Evolutionary conservation across 805 yeast genomes (phyloP), one percentile per base, ranked within the genome.

Genomic region (Candida sakaeoensis): DNA sequence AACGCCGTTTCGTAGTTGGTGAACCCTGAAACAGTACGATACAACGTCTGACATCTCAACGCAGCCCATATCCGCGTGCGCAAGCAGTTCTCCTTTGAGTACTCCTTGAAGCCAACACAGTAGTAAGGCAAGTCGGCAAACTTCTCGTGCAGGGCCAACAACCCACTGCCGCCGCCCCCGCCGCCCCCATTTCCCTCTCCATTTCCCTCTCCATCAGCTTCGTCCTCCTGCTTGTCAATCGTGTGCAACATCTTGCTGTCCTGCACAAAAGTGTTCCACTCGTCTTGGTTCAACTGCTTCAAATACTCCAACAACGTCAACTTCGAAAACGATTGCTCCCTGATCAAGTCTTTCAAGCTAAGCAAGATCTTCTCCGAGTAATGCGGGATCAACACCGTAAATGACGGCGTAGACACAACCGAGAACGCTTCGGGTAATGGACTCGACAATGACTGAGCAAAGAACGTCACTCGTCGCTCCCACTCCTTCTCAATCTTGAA

Each of bases 31-130:
- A 86, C 70, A 0, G 96, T 88, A 28, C 96, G 67, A 53, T 82
- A 89, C 39, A 88, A 65, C 0, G 96, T 88, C 54, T 88, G 96
- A 2, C 86, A 77, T 52, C 95, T 70, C 39, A 85, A 61, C 0
- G 95, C 85, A 0, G 95, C 85, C 96, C 96, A 88, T 2, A 87
- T 72, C 53, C 95, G 70, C 0, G 95, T 87, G 56, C 95, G 65
- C 46, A 83, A 55, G 2, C 78, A 72, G 48, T 74, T 77, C 40
- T 79, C 80, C 0, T 85, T 80, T 2, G 77, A 70, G 1, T 88
- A 74, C 17, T 77, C 68, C 46, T 79, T 82, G 60, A 82, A 86
- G 0, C 95, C 95, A 47, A 85, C 65, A 48, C 81, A 79, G 45
- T 82, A 77, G 43, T 72, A 79, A 1, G 95, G 91, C 23, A 85